Percentiles rank a stretch among this genome's conserved stretches.
phyloP scores from a whole-genome alignment of 2,329 filamentous ascomycete genomes.

The Colletotrichum navitas region DNA sequence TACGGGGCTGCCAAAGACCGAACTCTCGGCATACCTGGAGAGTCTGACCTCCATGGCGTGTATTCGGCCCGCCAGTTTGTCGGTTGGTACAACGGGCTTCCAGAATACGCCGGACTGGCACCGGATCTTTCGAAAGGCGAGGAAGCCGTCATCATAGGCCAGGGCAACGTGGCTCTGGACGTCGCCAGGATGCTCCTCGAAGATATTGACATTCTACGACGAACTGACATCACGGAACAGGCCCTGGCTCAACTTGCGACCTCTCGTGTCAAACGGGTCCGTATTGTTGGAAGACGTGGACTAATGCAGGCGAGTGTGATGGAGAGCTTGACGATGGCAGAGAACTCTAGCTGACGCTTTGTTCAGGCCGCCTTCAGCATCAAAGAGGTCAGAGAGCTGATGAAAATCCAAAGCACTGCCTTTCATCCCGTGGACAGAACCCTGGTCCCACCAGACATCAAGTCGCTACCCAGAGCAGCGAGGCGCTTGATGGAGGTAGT shows the following conservation, averaged over 20 bases:
- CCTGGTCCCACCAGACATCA: constrained; percentile 76
- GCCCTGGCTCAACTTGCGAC: constrained; percentile 79
- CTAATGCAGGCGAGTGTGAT: constrained; percentile 78
- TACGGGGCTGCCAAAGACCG: constrained; percentile 92
- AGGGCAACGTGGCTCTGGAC: constrained; percentile 96
- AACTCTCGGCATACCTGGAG: constrained; percentile 82
- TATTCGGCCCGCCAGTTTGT: constrained; percentile 94
- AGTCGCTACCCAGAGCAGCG: constrained; percentile 79
- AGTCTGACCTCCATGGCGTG: constrained; percentile 78
- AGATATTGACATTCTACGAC: constrained; percentile 77
- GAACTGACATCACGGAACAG: constrained; percentile 90
- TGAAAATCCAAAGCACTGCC: constrained; percentile 78
- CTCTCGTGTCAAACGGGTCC: constrained; percentile 83
- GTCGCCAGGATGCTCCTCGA: constrained; percentile 89
- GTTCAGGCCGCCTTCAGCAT: constrained; percentile 91
- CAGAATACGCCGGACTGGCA: constrained; percentile 79
- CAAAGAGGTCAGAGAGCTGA: constrained; percentile 91
- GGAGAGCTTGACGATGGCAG: background rate
- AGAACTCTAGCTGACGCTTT: background rate
- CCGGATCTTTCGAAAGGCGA: constrained; percentile 82
- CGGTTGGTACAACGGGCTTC: constrained; percentile 97
- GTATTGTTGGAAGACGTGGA: constrained; percentile 89
- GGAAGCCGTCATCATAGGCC: constrained; percentile 88
- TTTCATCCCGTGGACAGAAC: constrained; percentile 77
- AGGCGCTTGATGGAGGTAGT: constrained; percentile 86